A percentile compares a stretch with the other conserved stretches of the same genome.
Conservation (phyloP, 1,284 basidiomycete genomes). For the Leccinum solheimii region DNA sequence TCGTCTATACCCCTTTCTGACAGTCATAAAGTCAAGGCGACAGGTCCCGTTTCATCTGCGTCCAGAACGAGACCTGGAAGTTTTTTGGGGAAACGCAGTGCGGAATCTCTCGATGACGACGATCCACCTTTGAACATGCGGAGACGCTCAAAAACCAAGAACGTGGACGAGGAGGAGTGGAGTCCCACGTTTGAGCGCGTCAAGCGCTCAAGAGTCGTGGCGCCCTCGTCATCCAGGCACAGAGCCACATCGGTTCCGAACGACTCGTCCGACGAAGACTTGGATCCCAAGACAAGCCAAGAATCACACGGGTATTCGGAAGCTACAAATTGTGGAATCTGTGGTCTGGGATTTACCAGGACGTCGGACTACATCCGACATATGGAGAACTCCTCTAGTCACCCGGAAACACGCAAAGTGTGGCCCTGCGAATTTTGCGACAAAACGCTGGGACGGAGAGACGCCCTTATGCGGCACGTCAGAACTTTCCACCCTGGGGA, state of each 20-base stretch:
- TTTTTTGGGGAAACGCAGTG: slow-evolving; percentile 17
- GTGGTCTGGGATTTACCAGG: slow-evolving; percentile 25
- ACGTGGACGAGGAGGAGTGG: slow-evolving; percentile 32
- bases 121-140: background rate
- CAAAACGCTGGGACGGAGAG: slow-evolving; percentile 21
- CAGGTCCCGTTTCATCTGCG: background rate
- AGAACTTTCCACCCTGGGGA: slow-evolving; percentile 20
- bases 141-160: slow-evolving; percentile 16
- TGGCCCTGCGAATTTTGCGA: slow-evolving; percentile 28
- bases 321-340: slow-evolving; percentile 13
- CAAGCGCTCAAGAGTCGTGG: slow-evolving; percentile 7
- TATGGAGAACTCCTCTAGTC: slow-evolving; percentile 26
- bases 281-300: background rate
- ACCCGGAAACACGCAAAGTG: slow-evolving; percentile 30
- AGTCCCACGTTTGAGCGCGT: slow-evolving; percentile 11
- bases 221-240: background rate
- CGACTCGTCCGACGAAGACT: background rate
- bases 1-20: background rate
- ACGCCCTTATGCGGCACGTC: slow-evolving; percentile 26
- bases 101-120: slow-evolving; percentile 3
- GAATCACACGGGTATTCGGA: slow-evolving; percentile 2
- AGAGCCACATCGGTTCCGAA: background rate
- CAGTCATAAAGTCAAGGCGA: background rate
- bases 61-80: background rate
- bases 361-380: slow-evolving; percentile 25